Evolutionary conservation across 306 rosid genomes (phyloP).

Genomic region (Citrullus colocynthis): DNA sequence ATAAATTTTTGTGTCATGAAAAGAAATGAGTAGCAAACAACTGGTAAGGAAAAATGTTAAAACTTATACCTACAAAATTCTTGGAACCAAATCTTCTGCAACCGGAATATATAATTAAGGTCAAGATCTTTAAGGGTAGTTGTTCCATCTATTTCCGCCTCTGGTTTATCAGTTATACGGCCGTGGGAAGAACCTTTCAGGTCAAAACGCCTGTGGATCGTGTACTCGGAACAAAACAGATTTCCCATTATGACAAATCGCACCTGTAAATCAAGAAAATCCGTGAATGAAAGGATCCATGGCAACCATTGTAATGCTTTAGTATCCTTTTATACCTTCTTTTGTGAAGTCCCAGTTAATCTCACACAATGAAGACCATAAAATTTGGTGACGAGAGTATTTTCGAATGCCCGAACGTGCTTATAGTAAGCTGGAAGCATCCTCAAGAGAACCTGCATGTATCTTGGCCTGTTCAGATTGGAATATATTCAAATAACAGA

Average conservation of each 20-base stretch:
- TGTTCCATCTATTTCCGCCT: conserved; percentile 60
- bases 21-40: neutral
- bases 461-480: conserved; percentile 10
- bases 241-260: conserved; percentile 97
- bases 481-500: conserved; percentile 11
- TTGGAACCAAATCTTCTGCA: conserved; percentile 71
- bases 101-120: conserved; percentile 66
- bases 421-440: conserved; percentile 96
- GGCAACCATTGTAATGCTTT: neutral
- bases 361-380: conserved; percentile 86
- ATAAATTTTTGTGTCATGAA: neutral
- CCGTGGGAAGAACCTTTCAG: conserved; percentile 92
- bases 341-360: conserved; percentile 56
- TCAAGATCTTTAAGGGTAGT: conserved; percentile 95
- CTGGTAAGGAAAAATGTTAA: neutral
- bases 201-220: conserved; percentile 76
- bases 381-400: conserved; percentile 81
- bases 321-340: conserved; percentile 51
- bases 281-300: neutral
- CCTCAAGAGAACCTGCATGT: conserved; percentile 61
- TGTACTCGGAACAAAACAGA: conserved; percentile 58
- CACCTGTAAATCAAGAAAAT: conserved; percentile 38
- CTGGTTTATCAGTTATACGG: conserved; percentile 68
- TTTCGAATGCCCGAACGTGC: conserved; percentile 74
- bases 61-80: conserved; percentile 65